Conservation (phyloP, 805 yeast species). For the Yarrowia porcina region DNA sequence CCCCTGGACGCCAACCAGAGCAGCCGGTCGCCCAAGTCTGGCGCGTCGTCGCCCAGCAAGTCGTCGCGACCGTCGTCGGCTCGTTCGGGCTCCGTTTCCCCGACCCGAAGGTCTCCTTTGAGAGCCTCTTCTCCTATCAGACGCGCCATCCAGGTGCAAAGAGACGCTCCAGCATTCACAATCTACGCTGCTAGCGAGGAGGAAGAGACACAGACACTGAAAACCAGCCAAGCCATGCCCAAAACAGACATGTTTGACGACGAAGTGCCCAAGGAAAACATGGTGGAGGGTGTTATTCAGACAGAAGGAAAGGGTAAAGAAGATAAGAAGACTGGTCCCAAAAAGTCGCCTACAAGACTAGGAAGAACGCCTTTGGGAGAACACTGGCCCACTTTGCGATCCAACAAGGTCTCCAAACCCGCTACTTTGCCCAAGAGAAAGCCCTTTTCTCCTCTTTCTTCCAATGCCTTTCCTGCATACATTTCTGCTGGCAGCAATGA, state of each 20-base stretch:
- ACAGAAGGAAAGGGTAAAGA: not conserved
- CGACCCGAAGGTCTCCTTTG: not conserved
- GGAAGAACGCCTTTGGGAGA: conserved; percentile 16
- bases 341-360: not conserved
- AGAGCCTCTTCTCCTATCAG: conserved; percentile 4
- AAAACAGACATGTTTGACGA: conserved; percentile 20
- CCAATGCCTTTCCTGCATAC: conserved; percentile 11
- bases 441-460: not conserved
- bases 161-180: conserved; percentile 18
- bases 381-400: conserved; percentile 11
- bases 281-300: not conserved
- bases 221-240: not conserved
- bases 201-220: conserved; percentile 1
- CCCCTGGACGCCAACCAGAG: conserved; percentile 19
- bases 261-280: conserved; percentile 23
- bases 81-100: conserved; percentile 17
- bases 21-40: conserved; percentile 13
- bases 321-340: not conserved
- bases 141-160: conserved; percentile 14
- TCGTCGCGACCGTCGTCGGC: not conserved
- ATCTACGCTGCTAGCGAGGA: conserved; percentile 19
- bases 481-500: not conserved
- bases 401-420: conserved; percentile 14
- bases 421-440: conserved; percentile 2
- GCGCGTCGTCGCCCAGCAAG: conserved; percentile 15